Percentiles rank a stretch among this genome's conserved stretches.
phyloP scores from a whole-genome alignment of 495 filamentous ascomycete species.

The Penicillium soppii region DNA sequence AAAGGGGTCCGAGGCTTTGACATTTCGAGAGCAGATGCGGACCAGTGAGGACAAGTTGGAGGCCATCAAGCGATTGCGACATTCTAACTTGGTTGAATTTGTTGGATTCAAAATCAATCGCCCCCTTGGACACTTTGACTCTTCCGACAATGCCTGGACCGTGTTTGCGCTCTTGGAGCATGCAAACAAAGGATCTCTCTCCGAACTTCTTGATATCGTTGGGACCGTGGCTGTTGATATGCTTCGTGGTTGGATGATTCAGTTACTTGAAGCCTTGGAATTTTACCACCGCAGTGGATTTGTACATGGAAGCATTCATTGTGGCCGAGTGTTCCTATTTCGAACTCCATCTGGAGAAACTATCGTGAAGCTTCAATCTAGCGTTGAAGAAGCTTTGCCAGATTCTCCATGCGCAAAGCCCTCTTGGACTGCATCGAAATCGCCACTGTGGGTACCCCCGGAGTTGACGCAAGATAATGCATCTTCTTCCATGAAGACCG shows the following conservation, averaged over 20 bases:
- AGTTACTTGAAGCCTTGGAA: constrained; percentile 86
- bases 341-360: constrained; percentile 38
- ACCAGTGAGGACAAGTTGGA: constrained; percentile 74
- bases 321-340: constrained; percentile 70
- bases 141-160: constrained; percentile 57
- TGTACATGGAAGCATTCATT: constrained; percentile 75
- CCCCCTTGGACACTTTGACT: constrained; percentile 25
- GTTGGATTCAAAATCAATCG: constrained; percentile 75
- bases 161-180: constrained; percentile 77
- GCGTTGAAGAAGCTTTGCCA: constrained; percentile 42
- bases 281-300: constrained; percentile 81
- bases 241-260: constrained; percentile 80
- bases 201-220: constrained; percentile 75
- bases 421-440: constrained; percentile 61
- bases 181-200: constrained; percentile 77
- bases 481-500: constrained; percentile 72
- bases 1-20: constrained; percentile 39
- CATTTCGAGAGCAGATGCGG: constrained; percentile 55
- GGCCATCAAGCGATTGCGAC: constrained; percentile 65
- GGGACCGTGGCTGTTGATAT: constrained; percentile 69
- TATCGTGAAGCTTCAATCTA: constrained; percentile 45
- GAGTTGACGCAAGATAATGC: constrained; percentile 65
- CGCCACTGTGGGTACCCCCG: constrained; percentile 79
- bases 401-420: constrained; percentile 28
- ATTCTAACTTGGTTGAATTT: constrained; percentile 74